Evolutionary conservation across 208 protist species (phyloP).

Genomic region (Leishmania tarentolae): DNA sequence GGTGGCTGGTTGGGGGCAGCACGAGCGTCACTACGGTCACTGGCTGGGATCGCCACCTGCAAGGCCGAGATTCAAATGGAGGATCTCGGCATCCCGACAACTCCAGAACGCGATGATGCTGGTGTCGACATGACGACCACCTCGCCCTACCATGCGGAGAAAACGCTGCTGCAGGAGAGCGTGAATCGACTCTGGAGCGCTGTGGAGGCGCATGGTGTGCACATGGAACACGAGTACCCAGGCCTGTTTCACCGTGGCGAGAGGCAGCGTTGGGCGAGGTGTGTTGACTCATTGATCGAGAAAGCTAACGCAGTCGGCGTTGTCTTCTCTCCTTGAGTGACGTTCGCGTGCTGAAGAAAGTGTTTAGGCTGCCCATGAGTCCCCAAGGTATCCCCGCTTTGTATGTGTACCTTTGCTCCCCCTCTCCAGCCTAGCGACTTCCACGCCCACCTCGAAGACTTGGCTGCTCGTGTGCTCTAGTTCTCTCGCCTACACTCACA

Average conservation of each 20-base stretch:
- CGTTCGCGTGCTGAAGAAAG: not conserved
- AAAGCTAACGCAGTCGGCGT: constrained; percentile 67
- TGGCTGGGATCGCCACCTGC: constrained; percentile 54
- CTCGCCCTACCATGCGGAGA: constrained; percentile 64
- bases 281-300: constrained; percentile 45
- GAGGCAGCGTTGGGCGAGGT: constrained; percentile 47
- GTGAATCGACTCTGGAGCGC: constrained; percentile 52
- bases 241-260: constrained; percentile 66
- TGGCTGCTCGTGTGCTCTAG: not conserved
- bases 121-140: constrained; percentile 44
- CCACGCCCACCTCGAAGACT: not conserved
- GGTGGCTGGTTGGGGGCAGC: constrained; percentile 27
- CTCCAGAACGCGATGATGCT: constrained; percentile 30
- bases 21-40: constrained; percentile 33
- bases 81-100: constrained; percentile 27
- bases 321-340: constrained; percentile 58
- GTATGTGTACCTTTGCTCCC: not conserved
- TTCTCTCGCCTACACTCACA: not conserved
- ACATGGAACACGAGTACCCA: constrained; percentile 68
- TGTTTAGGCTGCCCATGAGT: not conserved
- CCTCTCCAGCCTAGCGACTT: not conserved
- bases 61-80: constrained; percentile 56
- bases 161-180: constrained; percentile 44
- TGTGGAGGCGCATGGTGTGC: constrained; percentile 63
- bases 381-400: not conserved